Evolutionary conservation across 2,329 filamentous ascomycete species (phyloP).

Genomic region (Fusarium phyllophilum): DNA sequence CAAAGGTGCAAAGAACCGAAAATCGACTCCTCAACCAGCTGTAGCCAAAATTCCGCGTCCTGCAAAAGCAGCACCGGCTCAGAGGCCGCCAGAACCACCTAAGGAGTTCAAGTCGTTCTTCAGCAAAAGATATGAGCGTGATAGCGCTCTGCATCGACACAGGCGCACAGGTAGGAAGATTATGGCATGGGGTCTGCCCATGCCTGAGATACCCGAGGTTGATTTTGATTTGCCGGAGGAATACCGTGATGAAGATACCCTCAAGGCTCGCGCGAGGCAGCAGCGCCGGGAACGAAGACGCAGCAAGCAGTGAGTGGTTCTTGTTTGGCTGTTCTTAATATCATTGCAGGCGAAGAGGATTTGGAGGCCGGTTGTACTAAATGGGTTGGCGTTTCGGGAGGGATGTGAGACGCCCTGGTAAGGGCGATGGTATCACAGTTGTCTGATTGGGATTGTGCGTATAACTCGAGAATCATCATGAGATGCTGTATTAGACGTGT

Average conservation of each 20-base stretch:
- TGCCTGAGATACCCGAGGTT: slow-evolving; percentile 76
- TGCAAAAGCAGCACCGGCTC: slow-evolving; percentile 39
- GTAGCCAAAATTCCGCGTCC: slow-evolving; percentile 28
- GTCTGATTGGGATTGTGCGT: slow-evolving; percentile 4
- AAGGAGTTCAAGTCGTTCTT: slow-evolving; percentile 90
- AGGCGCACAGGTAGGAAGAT: slow-evolving; percentile 76
- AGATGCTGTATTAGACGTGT: slow-evolving; percentile 1
- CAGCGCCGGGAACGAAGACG: slow-evolving; percentile 69
- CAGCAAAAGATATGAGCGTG: slow-evolving; percentile 79
- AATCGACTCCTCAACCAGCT: slow-evolving; percentile 39
- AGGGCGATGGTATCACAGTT: slow-evolving; percentile 19
- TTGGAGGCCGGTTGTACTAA: slow-evolving; percentile 25
- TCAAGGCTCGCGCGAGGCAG: slow-evolving; percentile 69
- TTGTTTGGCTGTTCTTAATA: slow-evolving; percentile 36
- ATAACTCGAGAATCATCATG: slow-evolving; percentile 15
- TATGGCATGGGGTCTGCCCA: slow-evolving; percentile 81
- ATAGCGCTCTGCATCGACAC: slow-evolving; percentile 78
- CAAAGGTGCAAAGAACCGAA: slow-evolving; percentile 49
- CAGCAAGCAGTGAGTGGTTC: slow-evolving; percentile 51
- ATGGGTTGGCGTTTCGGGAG: slow-evolving; percentile 37
- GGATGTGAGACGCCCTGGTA: slow-evolving; percentile 18
- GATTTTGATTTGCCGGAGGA: slow-evolving; percentile 83
- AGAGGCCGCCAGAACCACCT: slow-evolving; percentile 52
- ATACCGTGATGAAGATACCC: slow-evolving; percentile 64
- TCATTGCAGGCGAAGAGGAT: slow-evolving; percentile 18